Conservation (phyloP, 225 moss, liverwort and hornwort species). For the Polytrichum formosum region DNA sequence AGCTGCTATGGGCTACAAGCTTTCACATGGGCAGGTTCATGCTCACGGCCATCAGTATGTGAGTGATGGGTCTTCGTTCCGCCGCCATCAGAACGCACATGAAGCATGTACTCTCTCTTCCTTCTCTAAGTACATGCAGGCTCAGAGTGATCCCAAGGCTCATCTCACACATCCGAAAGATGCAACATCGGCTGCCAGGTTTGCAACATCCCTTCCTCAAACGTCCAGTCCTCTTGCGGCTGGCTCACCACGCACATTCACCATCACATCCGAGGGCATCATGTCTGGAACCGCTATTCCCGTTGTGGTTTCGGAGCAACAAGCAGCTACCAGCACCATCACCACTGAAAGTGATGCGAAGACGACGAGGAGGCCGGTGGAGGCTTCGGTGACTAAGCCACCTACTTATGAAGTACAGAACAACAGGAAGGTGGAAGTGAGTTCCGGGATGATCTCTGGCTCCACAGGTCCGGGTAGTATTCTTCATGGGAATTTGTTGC, state of each 20-base stretch:
- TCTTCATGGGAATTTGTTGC: too few relatives aligned
- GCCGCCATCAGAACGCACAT: conserved; percentile 26
- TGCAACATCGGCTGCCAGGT: conserved; percentile 1
- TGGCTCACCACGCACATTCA: too few relatives aligned
- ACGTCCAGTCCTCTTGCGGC: not conserved
- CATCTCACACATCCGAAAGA: conserved; percentile 17
- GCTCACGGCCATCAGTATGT: conserved; percentile 34
- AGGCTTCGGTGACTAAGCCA: too few relatives aligned
- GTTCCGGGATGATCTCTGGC: too few relatives aligned
- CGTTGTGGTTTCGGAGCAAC: conserved; percentile 12
- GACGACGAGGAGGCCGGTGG: not conserved
- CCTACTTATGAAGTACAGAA: too few relatives aligned
- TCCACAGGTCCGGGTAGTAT: too few relatives aligned
- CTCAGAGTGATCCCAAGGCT: conserved; percentile 23
- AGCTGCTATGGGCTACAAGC: conserved; percentile 42
- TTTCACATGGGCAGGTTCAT: conserved; percentile 27
- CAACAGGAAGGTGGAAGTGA: too few relatives aligned
- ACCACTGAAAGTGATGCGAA: conserved; percentile 27
- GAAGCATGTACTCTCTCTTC: conserved; percentile 26
- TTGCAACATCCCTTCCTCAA: conserved; percentile 13
- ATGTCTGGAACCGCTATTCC: too few relatives aligned
- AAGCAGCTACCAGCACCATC: conserved; percentile 24
- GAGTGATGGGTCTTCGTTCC: conserved; percentile 37
- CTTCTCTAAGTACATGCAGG: conserved; percentile 40
- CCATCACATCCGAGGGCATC: too few relatives aligned